Conservation (phyloP, 495 filamentous ascomycete species). For the Aspergillus campestris region DNA sequence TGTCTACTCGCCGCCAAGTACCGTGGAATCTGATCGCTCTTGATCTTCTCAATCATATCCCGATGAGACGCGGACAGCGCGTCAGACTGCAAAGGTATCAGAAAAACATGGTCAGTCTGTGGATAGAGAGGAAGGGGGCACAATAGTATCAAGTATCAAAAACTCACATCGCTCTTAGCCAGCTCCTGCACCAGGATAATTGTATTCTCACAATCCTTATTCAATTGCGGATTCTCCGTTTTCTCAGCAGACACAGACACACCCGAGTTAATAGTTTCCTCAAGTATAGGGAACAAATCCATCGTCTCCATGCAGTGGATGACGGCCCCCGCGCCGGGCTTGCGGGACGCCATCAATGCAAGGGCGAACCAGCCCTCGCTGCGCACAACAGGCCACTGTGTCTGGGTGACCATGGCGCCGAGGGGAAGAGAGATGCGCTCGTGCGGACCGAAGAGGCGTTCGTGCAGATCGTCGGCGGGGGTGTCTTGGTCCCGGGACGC, state of each 20-base stretch:
- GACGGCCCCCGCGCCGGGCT: constrained; percentile 44
- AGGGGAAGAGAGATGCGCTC: constrained; percentile 45
- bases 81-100: constrained; percentile 19
- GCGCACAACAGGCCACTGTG: constrained; percentile 59
- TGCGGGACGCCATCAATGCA: constrained; percentile 54
- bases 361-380: constrained; percentile 70
- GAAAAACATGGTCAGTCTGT: constrained; percentile 1
- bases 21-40: constrained; percentile 17
- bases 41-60: constrained; percentile 19
- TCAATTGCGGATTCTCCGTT: constrained; percentile 20
- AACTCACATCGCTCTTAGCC: constrained; percentile 42
- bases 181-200: constrained; percentile 54
- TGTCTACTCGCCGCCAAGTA: constrained; percentile 2
- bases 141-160: background rate
- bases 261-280: constrained; percentile 40
- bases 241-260: constrained; percentile 11
- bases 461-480: constrained; percentile 20
- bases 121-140: background rate
- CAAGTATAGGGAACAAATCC: constrained; percentile 38
- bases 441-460: constrained; percentile 45
- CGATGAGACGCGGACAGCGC: constrained; percentile 16
- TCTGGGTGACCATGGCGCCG: constrained; percentile 54
- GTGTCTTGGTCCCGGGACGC: constrained; percentile 23
- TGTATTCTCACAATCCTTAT: constrained; percentile 54
- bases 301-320: constrained; percentile 39